These are phyloP conservation scores for Coemansia pectinata DNA, from an alignment of 192 early-diverging fungal species.

Conservation along the genomic window DNA sequence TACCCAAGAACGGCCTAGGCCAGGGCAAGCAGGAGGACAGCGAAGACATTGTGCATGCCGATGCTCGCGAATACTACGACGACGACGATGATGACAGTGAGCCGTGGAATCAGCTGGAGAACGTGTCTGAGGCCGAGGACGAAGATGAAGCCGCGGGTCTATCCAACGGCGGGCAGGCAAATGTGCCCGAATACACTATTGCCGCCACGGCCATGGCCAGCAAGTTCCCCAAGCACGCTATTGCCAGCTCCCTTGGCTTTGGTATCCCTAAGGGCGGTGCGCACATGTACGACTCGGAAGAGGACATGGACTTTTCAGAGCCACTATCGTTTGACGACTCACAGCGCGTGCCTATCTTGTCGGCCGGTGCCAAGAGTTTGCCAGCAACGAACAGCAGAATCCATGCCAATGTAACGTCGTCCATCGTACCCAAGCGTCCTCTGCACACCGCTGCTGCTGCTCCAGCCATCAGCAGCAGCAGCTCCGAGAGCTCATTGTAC, in stretches of 20 bases:
- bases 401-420: background rate
- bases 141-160: slow-evolving; percentile 19
- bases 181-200: slow-evolving; percentile 25
- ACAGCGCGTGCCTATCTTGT: background rate
- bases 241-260: slow-evolving; percentile 37
- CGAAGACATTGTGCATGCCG: background rate
- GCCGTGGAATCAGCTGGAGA: slow-evolving; percentile 35
- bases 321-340: slow-evolving; percentile 39
- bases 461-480: slow-evolving; percentile 7
- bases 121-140: slow-evolving; percentile 43
- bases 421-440: slow-evolving; percentile 14
- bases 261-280: slow-evolving; percentile 22
- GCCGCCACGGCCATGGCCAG: slow-evolving; percentile 28
- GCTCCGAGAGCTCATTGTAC: slow-evolving; percentile 20
- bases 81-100: background rate
- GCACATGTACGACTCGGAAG: slow-evolving; percentile 31
- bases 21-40: slow-evolving; percentile 49
- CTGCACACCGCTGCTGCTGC: background rate
- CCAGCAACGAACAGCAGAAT: slow-evolving; percentile 2
- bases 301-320: slow-evolving; percentile 46
- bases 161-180: background rate
- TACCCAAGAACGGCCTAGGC: slow-evolving; percentile 54
- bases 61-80: background rate
- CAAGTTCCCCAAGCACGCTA: slow-evolving; percentile 45
- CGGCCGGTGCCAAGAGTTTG: slow-evolving; percentile 26